A percentile compares a stretch with the other conserved stretches of the same genome.
phyloP scores from a whole-genome alignment of 2,329 filamentous ascomycete genomes.

The Exserohilum rostratum region DNA sequence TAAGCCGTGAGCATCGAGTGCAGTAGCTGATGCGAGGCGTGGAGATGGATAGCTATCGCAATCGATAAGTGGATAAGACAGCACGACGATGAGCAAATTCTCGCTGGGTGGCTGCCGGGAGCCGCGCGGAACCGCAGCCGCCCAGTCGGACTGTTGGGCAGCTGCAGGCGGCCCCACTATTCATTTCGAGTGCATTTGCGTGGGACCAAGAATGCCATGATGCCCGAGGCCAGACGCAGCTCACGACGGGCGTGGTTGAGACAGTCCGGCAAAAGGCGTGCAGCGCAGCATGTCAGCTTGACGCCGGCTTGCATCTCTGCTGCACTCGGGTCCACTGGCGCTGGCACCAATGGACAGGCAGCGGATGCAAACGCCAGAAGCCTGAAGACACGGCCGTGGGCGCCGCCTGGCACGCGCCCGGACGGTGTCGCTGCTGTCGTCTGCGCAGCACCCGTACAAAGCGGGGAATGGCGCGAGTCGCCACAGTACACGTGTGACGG shows the following conservation, averaged over 20 bases:
- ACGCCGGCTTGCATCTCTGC: conserved; percentile 24
- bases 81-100: conserved; percentile 30
- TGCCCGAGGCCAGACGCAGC: conserved; percentile 28
- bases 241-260: conserved; percentile 23
- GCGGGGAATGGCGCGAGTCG: conserved; percentile 8
- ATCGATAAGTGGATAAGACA: conserved; percentile 47
- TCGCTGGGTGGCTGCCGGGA: conserved; percentile 21
- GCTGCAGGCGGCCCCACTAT: conserved; percentile 35
- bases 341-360: conserved; percentile 23
- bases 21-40: conserved; percentile 13
- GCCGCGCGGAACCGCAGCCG: conserved; percentile 24
- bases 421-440: conserved; percentile 1
- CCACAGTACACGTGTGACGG: conserved; percentile 18
- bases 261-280: conserved; percentile 13
- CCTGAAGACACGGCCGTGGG: conserved; percentile 18
- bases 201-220: conserved; percentile 27
- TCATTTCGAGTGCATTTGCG: conserved; percentile 42
- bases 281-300: conserved; percentile 24
- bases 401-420: conserved; percentile 8
- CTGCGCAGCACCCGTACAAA: neutral
- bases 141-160: conserved; percentile 27
- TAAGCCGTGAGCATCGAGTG: too few relatives aligned
- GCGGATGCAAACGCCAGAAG: conserved; percentile 21
- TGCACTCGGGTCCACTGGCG: conserved; percentile 24
- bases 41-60: conserved; percentile 39